A percentile compares a stretch with the other conserved stretches of the same genome.
phyloP scores from a whole-genome alignment of 768 basidiomycete genomes.

The Symmetrospora coprosmae region DNA sequence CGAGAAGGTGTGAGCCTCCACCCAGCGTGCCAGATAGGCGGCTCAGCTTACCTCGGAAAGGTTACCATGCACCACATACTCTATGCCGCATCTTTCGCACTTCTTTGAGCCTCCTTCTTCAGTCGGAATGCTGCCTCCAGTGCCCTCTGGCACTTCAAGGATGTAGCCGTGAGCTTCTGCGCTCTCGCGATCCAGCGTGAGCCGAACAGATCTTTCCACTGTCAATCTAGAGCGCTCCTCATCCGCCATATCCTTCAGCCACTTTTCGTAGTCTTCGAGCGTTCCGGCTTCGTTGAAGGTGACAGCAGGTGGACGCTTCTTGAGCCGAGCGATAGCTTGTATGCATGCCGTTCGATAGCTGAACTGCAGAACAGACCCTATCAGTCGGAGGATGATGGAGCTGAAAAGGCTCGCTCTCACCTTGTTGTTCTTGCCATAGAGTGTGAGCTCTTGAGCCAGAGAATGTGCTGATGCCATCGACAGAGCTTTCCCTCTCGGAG shows the following conservation, averaged over 20 bases:
- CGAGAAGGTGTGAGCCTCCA: background rate
- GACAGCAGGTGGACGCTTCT: slow-evolving; percentile 47
- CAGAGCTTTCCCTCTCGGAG: slow-evolving; percentile 46
- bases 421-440: slow-evolving; percentile 43
- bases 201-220: slow-evolving; percentile 5
- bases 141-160: slow-evolving; percentile 50
- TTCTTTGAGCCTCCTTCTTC: slow-evolving; percentile 46
- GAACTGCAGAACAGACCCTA: slow-evolving; percentile 37
- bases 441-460: slow-evolving; percentile 62
- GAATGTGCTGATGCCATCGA: slow-evolving; percentile 62
- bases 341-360: slow-evolving; percentile 71
- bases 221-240: slow-evolving; percentile 33
- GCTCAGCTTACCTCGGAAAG: slow-evolving; percentile 26
- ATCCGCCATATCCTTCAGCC: slow-evolving; percentile 28
- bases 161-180: slow-evolving; percentile 35
- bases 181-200: slow-evolving; percentile 6
- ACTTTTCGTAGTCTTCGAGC: slow-evolving; percentile 30
- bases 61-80: slow-evolving; percentile 53
- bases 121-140: slow-evolving; percentile 52
- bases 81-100: slow-evolving; percentile 65
- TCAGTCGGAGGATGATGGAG: slow-evolving; percentile 42
- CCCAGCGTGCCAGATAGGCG: background rate
- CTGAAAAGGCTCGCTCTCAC: slow-evolving; percentile 40
- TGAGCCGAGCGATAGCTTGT: slow-evolving; percentile 44
- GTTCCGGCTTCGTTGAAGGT: slow-evolving; percentile 37